Percentiles rank a stretch among this genome's conserved stretches.
Conservation (phyloP, 202 grass and related monocot genomes). For the Saccharum hybrid region DNA sequence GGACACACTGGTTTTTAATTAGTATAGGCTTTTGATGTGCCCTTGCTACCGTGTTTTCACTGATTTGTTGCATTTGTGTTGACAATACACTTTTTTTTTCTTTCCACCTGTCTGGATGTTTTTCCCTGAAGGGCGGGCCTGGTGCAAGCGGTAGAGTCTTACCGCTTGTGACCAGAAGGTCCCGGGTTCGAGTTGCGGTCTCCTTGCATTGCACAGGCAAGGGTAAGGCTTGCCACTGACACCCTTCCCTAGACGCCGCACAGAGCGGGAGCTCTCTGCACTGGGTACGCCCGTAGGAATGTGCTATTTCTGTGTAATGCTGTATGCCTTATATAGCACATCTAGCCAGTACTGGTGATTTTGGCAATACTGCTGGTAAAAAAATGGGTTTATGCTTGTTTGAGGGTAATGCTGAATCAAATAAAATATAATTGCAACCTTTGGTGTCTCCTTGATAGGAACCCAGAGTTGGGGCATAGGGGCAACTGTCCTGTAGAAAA, state of each 20-base stretch:
- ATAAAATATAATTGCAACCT: slow-evolving; percentile 6
- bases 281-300: too few relatives aligned
- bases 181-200: too few relatives aligned
- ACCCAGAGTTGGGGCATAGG: background rate
- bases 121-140: too few relatives aligned
- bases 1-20: background rate
- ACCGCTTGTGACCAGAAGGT: too few relatives aligned
- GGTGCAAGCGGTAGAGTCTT: too few relatives aligned
- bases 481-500: background rate
- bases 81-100: background rate
- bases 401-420: background rate
- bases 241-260: too few relatives aligned
- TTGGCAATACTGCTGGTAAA: slow-evolving; percentile 2
- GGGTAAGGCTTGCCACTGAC: too few relatives aligned
- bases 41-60: background rate
- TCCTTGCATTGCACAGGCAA: too few relatives aligned
- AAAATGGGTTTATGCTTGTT: slow-evolving; percentile 11
- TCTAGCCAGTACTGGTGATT: slow-evolving; percentile 23
- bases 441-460: slow-evolving; percentile 5
- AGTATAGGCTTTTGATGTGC: slow-evolving; percentile 10
- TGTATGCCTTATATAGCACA: background rate
- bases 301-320: slow-evolving; percentile 16
- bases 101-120: background rate
- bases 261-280: too few relatives aligned
- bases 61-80: slow-evolving; percentile 18